These are phyloP conservation scores for Aureobasidium sp. DNA, from an alignment of 2,329 filamentous ascomycete species.

Conservation along the genomic window DNA sequence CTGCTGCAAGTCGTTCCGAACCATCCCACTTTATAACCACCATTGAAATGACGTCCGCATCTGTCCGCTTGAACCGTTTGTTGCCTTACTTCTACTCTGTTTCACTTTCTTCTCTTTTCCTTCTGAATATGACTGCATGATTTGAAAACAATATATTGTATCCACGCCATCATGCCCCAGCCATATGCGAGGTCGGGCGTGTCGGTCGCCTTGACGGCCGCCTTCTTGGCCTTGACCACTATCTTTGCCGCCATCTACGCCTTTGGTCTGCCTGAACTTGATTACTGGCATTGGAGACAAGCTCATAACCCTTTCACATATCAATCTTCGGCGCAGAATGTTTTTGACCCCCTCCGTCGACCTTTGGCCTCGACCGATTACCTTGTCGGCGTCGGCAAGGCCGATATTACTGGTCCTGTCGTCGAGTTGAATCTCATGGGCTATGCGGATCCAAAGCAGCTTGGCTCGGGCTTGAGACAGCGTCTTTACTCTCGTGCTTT, in stretches of 20 bases:
- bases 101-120: too few species aligned
- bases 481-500: constrained; percentile 84
- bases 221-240: constrained; percentile 30
- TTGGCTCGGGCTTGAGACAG: constrained; percentile 78
- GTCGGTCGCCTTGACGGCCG: constrained; percentile 32
- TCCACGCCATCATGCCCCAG: neutral
- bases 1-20: neutral
- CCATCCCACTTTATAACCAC: neutral
- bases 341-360: neutral
- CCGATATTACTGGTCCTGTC: constrained; percentile 71
- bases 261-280: constrained; percentile 31
- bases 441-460: constrained; percentile 78
- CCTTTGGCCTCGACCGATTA: constrained; percentile 42
- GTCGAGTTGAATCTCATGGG: constrained; percentile 89
- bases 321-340: neutral
- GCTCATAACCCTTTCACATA: constrained; percentile 1
- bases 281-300: constrained; percentile 31
- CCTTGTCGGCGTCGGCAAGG: constrained; percentile 62
- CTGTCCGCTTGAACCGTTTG: neutral
- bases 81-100: too few species aligned
- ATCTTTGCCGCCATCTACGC: constrained; percentile 30
- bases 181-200: constrained; percentile 21
- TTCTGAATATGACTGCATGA: neutral
- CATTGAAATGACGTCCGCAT: neutral
- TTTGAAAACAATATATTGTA: neutral